Evolutionary conservation across 2,329 filamentous ascomycete species (phyloP).

Genomic region (Lachnellula hyalina): DNA sequence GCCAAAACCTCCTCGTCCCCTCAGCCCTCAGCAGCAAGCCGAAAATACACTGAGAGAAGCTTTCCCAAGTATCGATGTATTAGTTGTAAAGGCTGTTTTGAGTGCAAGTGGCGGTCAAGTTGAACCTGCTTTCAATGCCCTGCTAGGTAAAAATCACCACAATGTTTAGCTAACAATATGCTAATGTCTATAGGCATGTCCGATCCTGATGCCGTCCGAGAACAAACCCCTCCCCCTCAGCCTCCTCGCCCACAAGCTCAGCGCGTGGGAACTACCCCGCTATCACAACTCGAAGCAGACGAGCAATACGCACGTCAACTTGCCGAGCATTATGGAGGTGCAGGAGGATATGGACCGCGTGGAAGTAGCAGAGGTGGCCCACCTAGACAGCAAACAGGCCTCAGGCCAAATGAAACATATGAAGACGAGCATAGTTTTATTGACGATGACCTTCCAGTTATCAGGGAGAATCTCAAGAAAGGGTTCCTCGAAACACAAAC

Average conservation of each 20-base stretch:
- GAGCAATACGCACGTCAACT: conserved; percentile 89
- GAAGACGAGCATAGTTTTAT: conserved; percentile 80
- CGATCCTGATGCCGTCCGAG: conserved; percentile 64
- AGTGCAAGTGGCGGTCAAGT: conserved; percentile 80
- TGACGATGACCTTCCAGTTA: conserved; percentile 91
- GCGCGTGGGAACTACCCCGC: conserved; percentile 47
- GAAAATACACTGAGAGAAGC: conserved; percentile 88
- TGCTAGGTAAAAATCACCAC: conserved; percentile 59
- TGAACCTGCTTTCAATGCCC: conserved; percentile 91
- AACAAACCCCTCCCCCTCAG: conserved; percentile 62
- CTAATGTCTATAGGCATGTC: conserved; percentile 58
- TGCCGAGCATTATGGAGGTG: conserved; percentile 74
- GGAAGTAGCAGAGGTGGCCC: conserved; percentile 32
- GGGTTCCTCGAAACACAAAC: conserved; percentile 92
- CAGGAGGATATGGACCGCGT: conserved; percentile 52
- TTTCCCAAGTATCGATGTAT: conserved; percentile 75
- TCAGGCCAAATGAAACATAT: conserved; percentile 47
- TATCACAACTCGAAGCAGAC: conserved; percentile 82
- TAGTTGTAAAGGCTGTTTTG: conserved; percentile 83
- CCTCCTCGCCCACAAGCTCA: conserved; percentile 69
- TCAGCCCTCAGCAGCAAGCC: conserved; percentile 77
- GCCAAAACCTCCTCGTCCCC: conserved; percentile 78
- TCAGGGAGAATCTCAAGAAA: conserved; percentile 87
- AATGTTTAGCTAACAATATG: neutral
- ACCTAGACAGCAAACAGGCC: conserved; percentile 45